Conservation (phyloP, 306 rosid species). For the Betula pendula region DNA sequence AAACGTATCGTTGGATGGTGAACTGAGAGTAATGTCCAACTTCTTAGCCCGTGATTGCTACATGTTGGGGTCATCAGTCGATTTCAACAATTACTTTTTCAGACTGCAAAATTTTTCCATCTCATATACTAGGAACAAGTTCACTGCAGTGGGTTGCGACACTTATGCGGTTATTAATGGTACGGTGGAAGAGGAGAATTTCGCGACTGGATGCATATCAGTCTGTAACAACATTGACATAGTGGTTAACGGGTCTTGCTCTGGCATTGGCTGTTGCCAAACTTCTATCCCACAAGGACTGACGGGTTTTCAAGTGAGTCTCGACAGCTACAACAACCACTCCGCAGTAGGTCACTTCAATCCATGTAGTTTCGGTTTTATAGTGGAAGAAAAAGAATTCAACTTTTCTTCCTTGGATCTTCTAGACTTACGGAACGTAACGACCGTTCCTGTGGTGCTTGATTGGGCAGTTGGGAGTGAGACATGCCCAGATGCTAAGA, state of each 20-base stretch:
- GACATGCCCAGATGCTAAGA: conserved; percentile 2
- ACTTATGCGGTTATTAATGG: not conserved
- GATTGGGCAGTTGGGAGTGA: conserved; percentile 43
- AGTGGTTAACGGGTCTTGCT: not conserved
- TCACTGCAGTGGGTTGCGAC: conserved; percentile 27
- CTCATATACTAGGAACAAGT: no score
- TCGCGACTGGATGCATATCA: conserved; percentile 12
- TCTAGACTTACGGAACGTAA: no score
- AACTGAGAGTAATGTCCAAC: no score
- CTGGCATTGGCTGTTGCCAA: conserved; percentile 32
- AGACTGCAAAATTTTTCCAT: no score
- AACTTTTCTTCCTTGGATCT: conserved; percentile 19
- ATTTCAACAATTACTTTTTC: no score
- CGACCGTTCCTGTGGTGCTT: conserved; percentile 24
- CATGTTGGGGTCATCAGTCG: no score
- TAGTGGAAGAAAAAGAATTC: not conserved
- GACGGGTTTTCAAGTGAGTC: fast-evolving
- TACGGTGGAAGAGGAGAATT: fast-evolving
- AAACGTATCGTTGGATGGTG: no score
- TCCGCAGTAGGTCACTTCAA: no score
- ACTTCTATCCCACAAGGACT: conserved; percentile 1
- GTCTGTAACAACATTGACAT: not conserved
- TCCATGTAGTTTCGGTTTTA: conserved; percentile 26
- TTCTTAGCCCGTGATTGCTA: no score
- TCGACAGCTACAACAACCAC: no score